Base-by-base conservation (phyloP, 345 rosid species). In the Hirschfeldia incana region DNA sequence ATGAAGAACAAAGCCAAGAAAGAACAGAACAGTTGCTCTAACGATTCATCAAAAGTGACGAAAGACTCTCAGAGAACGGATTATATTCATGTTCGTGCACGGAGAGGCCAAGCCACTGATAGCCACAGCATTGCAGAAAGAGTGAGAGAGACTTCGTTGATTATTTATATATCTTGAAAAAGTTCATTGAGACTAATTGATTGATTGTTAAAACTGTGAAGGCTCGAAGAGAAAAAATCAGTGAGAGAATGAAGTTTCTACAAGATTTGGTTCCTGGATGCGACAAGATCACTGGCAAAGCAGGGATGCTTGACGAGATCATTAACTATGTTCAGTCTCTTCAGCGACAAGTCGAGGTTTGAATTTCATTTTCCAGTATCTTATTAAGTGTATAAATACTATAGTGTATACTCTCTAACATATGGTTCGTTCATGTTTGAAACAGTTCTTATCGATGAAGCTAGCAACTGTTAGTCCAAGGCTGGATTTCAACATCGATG, bases 241-340 rank as follows among this genome's bases (percentile, higher is more conserved):
- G 98, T 70, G 99, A 93, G 80, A 90, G 97, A 77, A 93, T 95
- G 99, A 95, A 93, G 76, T 89, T 80, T 84, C 89, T 95, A 71
- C 99, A 95, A 87, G 96, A 95, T 82, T 91, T 95, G 28, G 99
- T 95, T 28, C 98, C 99, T 39, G 99, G 99, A 73, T 95, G 99
- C 78, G 87, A 83, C 83, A 95, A 95, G 96, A 92, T 95, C 58
- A 95, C 97, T 2, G 98, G 99, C 81, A 95, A 95, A 89, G 98
- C 98, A 62, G 97, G 91, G 74, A 95, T 95, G 99, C 90, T 95
- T 28, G 99, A 95, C 87, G 99, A 95, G 87, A 93, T 93, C 78
- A 95, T 95, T 77, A 95, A 95, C 87, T 95, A 95, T 69, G 99
- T 93, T 16, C 99, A 95, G 69, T 95, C 99, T 69, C 90, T 95